Conservation (phyloP, 371 early-diverging fungal species). For the Mucor circinelloides region DNA sequence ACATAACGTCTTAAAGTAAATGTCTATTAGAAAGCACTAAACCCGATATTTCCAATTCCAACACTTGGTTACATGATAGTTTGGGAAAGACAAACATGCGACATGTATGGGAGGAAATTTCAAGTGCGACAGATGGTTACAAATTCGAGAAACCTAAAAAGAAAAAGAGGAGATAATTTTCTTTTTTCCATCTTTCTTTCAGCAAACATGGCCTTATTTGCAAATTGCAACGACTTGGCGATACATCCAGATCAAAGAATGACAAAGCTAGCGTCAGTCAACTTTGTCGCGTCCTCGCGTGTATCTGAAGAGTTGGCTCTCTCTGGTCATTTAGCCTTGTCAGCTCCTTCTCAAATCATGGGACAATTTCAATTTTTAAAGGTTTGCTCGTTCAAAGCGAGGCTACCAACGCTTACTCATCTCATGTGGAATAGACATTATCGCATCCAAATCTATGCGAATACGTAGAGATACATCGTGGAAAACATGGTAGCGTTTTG, state of each 20-base stretch:
- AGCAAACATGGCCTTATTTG: constrained; percentile 42
- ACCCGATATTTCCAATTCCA: too few species aligned
- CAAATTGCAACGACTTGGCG: constrained; percentile 34
- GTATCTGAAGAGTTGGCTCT: constrained; percentile 45
- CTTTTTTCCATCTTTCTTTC: background rate
- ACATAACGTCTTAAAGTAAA: too few species aligned
- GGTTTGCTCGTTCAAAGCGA: constrained; percentile 19
- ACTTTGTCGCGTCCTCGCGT: constrained; percentile 48
- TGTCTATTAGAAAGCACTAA: too few species aligned
- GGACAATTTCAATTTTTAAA: constrained; percentile 63
- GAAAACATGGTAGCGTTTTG: constrained; percentile 56
- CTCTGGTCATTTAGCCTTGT: constrained; percentile 51
- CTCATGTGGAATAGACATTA: constrained; percentile 39
- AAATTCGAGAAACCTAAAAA: background rate
- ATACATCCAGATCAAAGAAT: constrained; percentile 23
- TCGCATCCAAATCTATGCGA: constrained; percentile 58
- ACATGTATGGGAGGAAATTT: background rate
- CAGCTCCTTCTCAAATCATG: constrained; percentile 61
- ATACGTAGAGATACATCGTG: constrained; percentile 64
- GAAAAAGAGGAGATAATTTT: background rate
- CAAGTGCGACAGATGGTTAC: background rate
- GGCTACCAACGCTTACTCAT: background rate
- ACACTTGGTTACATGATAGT: too few species aligned
- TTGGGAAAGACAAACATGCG: too few species aligned
- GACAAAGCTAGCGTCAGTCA: constrained; percentile 41